Conservation (phyloP, 2,329 filamentous ascomycete genomes). For the Colletotrichum destructivum region DNA sequence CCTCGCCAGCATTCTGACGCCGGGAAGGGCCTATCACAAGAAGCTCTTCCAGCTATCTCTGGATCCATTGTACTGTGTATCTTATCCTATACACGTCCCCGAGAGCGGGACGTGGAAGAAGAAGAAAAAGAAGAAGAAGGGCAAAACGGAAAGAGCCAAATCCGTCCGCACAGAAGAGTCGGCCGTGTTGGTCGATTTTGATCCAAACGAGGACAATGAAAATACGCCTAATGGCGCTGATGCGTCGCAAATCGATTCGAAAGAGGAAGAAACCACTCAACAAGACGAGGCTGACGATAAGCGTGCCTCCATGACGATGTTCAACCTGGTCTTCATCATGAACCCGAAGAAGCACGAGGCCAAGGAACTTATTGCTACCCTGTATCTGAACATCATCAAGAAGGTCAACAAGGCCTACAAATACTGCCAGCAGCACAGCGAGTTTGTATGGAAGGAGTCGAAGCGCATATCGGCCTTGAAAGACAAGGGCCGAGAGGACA, state of each 20-base stretch:
- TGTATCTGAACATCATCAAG: constrained; percentile 91
- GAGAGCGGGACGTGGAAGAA: constrained; percentile 85
- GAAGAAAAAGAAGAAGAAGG: constrained; percentile 65
- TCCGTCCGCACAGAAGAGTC: constrained; percentile 49
- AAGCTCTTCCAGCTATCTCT: constrained; percentile 85
- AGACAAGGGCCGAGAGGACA: constrained; percentile 82
- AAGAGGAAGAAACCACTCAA: constrained; percentile 52
- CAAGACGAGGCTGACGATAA: constrained; percentile 72
- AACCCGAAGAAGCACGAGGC: constrained; percentile 85
- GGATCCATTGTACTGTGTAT: constrained; percentile 84
- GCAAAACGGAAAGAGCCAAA: constrained; percentile 48
- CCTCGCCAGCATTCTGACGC: constrained; percentile 84
- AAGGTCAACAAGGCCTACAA: constrained; percentile 94
- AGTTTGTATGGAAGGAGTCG: constrained; percentile 93
- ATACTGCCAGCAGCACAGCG: constrained; percentile 89
- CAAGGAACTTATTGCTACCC: constrained; percentile 78
- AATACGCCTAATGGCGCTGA: constrained; percentile 50
- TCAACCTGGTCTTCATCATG: constrained; percentile 95
- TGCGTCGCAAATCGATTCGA: constrained; percentile 42
- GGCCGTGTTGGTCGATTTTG: constrained; percentile 45
- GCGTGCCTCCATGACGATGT: constrained; percentile 89
- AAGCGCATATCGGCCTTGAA: constrained; percentile 86
- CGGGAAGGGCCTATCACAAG: constrained; percentile 83
- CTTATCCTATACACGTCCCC: constrained; percentile 86
- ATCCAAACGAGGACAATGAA: constrained; percentile 46